Evolutionary conservation across 768 basidiomycete genomes (phyloP).

Genomic region (Xerocomellus dryophilus): DNA sequence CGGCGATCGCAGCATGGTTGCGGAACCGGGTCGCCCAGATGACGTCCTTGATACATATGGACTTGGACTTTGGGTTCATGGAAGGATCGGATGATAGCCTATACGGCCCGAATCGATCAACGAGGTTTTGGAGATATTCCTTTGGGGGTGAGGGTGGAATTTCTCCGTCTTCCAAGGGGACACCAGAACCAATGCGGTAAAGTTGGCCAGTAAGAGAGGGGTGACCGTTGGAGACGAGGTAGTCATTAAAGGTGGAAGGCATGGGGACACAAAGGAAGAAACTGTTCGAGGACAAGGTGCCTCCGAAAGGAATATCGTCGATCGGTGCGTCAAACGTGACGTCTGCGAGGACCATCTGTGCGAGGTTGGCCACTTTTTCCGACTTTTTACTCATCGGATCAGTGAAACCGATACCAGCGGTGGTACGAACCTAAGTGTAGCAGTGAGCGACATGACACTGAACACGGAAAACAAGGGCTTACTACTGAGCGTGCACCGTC

Average conservation of each 20-base stretch:
- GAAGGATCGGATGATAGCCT: constrained; percentile 37
- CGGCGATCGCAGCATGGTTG: constrained; percentile 45
- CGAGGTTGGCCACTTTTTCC: constrained; percentile 27
- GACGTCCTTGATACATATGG: constrained; percentile 36
- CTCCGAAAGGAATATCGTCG: not conserved
- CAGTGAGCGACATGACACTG: not conserved
- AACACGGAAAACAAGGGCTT: constrained; percentile 5
- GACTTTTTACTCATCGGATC: constrained; percentile 40
- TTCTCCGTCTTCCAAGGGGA: constrained; percentile 36
- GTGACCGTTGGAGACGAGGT: constrained; percentile 17
- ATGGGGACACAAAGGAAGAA: constrained; percentile 15
- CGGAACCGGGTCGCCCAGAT: constrained; percentile 50
- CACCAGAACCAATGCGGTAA: constrained; percentile 43
- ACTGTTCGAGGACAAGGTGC: constrained; percentile 4
- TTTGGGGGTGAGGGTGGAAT: constrained; percentile 39
- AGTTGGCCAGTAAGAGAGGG: constrained; percentile 10
- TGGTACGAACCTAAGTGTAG: constrained; percentile 40
- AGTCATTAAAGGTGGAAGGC: constrained; percentile 17
- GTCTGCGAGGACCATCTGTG: constrained; percentile 30
- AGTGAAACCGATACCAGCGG: constrained; percentile 41
- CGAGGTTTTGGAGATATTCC: constrained; percentile 43
- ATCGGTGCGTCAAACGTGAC: constrained; percentile 11
- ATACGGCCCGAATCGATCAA: constrained; percentile 42
- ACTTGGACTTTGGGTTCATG: constrained; percentile 30
- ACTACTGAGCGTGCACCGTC: constrained; percentile 50